Evolutionary conservation across 2,329 filamentous ascomycete species (phyloP).

Genomic region (Acrodontium crateriforme): DNA sequence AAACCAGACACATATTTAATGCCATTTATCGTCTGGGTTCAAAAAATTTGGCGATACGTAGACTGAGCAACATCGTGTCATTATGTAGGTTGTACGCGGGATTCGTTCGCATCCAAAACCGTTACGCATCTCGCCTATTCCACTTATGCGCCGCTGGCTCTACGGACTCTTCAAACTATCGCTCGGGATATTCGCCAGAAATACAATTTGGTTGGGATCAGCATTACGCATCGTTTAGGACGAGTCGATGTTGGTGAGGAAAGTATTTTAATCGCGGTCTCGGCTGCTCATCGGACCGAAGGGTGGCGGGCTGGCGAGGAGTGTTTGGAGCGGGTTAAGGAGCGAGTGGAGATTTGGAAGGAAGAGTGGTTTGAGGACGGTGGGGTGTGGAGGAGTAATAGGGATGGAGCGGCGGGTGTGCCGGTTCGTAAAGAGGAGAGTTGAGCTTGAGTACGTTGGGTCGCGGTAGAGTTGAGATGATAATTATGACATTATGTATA

Average conservation of each 20-base stretch:
- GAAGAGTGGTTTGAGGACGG: slow-evolving; percentile 75
- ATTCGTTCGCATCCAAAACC: slow-evolving; percentile 57
- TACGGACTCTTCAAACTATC: slow-evolving; percentile 55
- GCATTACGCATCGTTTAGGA: slow-evolving; percentile 74
- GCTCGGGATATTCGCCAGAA: slow-evolving; percentile 42
- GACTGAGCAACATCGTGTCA: slow-evolving; percentile 2
- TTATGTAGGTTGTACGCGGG: slow-evolving; percentile 41
- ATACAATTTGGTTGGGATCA: slow-evolving; percentile 57
- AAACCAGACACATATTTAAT: no score
- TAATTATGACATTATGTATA: no score
- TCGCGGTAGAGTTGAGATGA: no score
- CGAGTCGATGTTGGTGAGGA: slow-evolving; percentile 82
- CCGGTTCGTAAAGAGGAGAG: slow-evolving; percentile 10
- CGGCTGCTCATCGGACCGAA: slow-evolving; percentile 65
- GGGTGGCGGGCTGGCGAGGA: slow-evolving; percentile 85
- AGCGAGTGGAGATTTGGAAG: slow-evolving; percentile 89
- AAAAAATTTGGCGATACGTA: slow-evolving; percentile 1
- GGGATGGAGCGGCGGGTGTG: slow-evolving; percentile 51
- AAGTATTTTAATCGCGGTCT: slow-evolving; percentile 80
- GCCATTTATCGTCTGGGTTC: no score
- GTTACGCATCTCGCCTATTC: slow-evolving; percentile 64
- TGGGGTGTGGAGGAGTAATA: slow-evolving; percentile 73
- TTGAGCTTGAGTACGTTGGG: no score
- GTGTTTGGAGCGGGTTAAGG: slow-evolving; percentile 75
- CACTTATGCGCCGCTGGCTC: slow-evolving; percentile 56